phyloP scores from a whole-genome alignment of 345 rosid species.

The Melastoma malabathricum region DNA sequence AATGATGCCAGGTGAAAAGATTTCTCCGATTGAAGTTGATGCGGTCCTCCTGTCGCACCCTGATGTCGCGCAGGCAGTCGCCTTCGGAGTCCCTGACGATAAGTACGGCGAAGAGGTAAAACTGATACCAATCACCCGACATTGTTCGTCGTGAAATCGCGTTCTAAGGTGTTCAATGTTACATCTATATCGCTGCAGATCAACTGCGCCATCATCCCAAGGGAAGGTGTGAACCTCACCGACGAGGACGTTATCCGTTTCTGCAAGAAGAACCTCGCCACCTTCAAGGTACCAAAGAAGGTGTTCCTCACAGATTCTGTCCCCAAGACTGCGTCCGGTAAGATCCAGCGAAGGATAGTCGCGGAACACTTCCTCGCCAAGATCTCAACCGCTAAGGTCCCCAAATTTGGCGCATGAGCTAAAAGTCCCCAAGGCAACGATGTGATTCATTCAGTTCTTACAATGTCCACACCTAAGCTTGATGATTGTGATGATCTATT shows the following conservation, averaged over 20 bases:
- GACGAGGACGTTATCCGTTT: conserved; percentile 44
- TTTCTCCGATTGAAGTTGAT: conserved; percentile 89
- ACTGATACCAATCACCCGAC: background rate
- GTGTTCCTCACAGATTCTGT: conserved; percentile 38
- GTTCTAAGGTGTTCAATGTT: background rate
- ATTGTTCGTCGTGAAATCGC: background rate
- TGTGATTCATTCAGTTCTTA: too few species aligned
- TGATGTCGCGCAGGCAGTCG: conserved; percentile 64
- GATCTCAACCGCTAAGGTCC: conserved; percentile 15
- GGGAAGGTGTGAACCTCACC: conserved; percentile 41
- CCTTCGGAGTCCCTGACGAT: conserved; percentile 86
- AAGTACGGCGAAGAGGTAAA: conserved; percentile 97
- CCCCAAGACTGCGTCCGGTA: conserved; percentile 53
- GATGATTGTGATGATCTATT: too few species aligned
- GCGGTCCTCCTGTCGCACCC: conserved; percentile 70
- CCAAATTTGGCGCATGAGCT: conserved; percentile 14
- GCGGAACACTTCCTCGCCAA: conserved; percentile 57
- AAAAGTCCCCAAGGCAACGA: too few species aligned
- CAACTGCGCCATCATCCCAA: conserved; percentile 76
- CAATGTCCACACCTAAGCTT: too few species aligned
- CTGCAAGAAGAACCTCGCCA: conserved; percentile 70
- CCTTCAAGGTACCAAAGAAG: conserved; percentile 74
- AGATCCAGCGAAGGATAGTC: conserved; percentile 53
- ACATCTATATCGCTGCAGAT: conserved; percentile 25
- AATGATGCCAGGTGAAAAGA: conserved; percentile 65